These are phyloP conservation scores for Turnera subulata DNA, from an alignment of 345 rosid species.

Conservation along the genomic window DNA sequence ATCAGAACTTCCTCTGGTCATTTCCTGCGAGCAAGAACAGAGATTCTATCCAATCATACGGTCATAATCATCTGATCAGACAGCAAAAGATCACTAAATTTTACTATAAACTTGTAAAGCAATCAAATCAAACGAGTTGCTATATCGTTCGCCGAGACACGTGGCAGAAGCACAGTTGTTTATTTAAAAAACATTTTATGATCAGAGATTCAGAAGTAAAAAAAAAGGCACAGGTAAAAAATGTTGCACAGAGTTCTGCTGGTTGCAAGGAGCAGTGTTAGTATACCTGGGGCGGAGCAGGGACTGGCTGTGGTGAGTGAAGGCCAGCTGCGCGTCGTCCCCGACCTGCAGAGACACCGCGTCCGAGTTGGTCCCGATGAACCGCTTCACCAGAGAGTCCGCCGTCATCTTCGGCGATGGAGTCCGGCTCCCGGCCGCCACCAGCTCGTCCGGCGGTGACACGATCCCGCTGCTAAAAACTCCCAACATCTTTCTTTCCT, in stretches of 20 bases:
- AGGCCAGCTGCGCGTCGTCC: conserved; percentile 66
- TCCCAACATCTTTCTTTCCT: conserved; percentile 98
- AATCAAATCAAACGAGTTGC: no score
- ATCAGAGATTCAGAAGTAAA: no score
- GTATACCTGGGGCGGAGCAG: conserved; percentile 68
- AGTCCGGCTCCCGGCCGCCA: conserved; percentile 90
- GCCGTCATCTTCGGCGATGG: conserved; percentile 83
- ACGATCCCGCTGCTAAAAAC: conserved; percentile 73
- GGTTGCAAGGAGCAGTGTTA: no score
- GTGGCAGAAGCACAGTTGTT: neutral
- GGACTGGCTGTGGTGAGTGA: conserved; percentile 70
- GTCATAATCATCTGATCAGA: neutral
- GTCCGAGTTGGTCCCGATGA: conserved; percentile 51
- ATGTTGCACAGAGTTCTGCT: no score
- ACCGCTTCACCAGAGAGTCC: conserved; percentile 54
- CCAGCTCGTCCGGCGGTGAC: conserved; percentile 92
- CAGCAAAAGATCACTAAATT: neutral
- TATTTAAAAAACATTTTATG: neutral
- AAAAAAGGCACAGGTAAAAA: no score
- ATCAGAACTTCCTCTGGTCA: no score
- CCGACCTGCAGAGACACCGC: conserved; percentile 71
- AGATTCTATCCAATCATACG: no score
- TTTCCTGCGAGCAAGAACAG: no score
- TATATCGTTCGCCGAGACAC: no score
- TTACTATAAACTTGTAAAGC: no score